phyloP scores from a whole-genome alignment of 208 protist species.

The Leishmania gerbilli region DNA sequence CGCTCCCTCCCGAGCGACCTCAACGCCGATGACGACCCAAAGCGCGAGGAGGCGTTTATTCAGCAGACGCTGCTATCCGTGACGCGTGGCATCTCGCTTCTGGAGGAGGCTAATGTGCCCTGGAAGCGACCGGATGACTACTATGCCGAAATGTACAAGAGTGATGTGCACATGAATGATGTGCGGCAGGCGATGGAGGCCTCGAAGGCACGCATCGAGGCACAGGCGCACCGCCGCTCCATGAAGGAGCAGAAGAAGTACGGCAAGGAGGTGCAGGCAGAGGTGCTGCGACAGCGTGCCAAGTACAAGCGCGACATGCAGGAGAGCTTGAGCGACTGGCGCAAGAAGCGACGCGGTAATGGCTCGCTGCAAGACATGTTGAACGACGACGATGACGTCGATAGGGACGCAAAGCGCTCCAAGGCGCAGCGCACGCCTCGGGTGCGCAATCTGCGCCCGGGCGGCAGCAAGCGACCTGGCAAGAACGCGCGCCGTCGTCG shows the following conservation, averaged over 20 bases:
- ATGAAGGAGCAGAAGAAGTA: constrained; percentile 96
- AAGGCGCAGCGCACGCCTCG: constrained; percentile 34
- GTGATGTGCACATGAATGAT: constrained; percentile 95
- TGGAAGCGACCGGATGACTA: constrained; percentile 93
- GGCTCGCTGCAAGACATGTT: constrained; percentile 71
- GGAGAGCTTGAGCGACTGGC: constrained; percentile 83
- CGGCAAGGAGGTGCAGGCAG: constrained; percentile 95
- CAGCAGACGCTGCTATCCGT: constrained; percentile 91
- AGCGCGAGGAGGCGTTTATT: constrained; percentile 93
- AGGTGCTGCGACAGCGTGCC: constrained; percentile 92
- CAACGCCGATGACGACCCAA: constrained; percentile 89
- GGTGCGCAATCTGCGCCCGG: constrained; percentile 58
- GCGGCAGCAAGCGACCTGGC: constrained; percentile 78
- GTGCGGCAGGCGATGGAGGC: constrained; percentile 87
- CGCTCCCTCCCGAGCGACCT: constrained; percentile 77
- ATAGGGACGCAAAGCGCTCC: constrained; percentile 16
- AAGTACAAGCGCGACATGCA: constrained; percentile 94
- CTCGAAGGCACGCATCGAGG: constrained; percentile 81
- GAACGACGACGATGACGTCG: constrained; percentile 52
- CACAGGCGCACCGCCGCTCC: constrained; percentile 78
- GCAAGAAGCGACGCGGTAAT: constrained; percentile 81
- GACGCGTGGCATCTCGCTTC: constrained; percentile 61
- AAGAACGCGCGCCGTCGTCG: constrained; percentile 83
- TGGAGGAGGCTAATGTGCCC: constrained; percentile 82
- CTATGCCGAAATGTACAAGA: constrained; percentile 97